Evolutionary conservation across 2,329 filamentous ascomycete genomes (phyloP), one percentile per base, ranked within the genome.

Genomic region (Lomentospora prolificans): DNA sequence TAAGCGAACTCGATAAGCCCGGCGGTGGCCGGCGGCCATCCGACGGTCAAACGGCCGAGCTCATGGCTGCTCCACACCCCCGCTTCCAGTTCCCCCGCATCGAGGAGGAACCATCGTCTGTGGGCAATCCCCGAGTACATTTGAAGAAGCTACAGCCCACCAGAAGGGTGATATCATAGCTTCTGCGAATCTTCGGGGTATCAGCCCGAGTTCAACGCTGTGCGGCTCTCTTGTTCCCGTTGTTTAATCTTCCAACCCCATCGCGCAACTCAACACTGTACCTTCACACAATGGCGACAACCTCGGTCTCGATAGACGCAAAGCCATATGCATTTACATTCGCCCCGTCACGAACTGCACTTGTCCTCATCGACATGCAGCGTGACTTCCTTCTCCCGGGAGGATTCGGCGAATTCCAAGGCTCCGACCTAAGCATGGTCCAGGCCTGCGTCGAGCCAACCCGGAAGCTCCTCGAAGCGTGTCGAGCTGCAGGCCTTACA

Each of bases 361-460:
- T 81, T 30, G 64, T 81, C 3, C 69, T 81, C 57, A 75, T 81
- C 61, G 78, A 81, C 65, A 76, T 80, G 70, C 77, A 81, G 63
- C 73, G 74, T 57, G 77, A 80, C 65, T 80, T 72, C 67, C 62
- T 69, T 62, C 68, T 73, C 41, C 61, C 69, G 6, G 69, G 67
- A 56, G 77, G 77, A 57, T 81, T 81, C 61, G 72, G 79, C 53
- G 66, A 67, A 14, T 63, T 72, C 19, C 76, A 79, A 65, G 73
- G 72, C 59, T 74, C 74, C 62, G 61, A 61, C 14, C 57, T 67
- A 14, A 67, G 75, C 51, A 58, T 64, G 1, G 64, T 66, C 7
- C 70, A 71, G 39, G 66, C 69, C 7, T 60, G 68, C 14, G 70
- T 80, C 28, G 74, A 79, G 19, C 75, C 74, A 0, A 65, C 64